Conservation (phyloP, 305 asterid species). For the Solanum hybrid region DNA sequence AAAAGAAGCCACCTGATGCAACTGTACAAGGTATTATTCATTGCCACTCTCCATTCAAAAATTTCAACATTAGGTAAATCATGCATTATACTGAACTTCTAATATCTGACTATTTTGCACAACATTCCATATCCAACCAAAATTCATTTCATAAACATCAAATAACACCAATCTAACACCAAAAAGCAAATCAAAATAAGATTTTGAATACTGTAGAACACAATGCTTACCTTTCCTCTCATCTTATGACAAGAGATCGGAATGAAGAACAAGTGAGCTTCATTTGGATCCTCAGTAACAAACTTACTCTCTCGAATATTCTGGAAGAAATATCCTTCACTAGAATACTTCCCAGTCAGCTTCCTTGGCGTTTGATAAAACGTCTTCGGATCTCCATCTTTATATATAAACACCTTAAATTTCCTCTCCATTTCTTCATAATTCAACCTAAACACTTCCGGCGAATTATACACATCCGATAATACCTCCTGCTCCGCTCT, state of each 20-base stretch:
- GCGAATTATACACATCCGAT: constrained; percentile 53
- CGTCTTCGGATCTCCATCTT: constrained; percentile 94
- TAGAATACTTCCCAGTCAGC: constrained; percentile 87
- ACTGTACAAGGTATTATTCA: not conserved
- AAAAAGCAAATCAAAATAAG: not conserved
- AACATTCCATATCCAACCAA: not conserved
- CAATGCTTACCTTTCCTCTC: constrained; percentile 77
- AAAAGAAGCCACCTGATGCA: not conserved
- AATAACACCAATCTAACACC: not conserved
- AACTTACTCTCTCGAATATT: constrained; percentile 78
- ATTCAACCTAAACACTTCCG: constrained; percentile 58
- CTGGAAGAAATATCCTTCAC: constrained; percentile 91
- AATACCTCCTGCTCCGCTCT: constrained; percentile 3
- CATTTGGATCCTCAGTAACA: constrained; percentile 70
- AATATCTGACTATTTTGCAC: not conserved
- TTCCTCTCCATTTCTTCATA: constrained; percentile 67
- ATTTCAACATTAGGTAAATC: not conserved
- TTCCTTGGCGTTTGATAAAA: constrained; percentile 91
- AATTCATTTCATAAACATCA: not conserved
- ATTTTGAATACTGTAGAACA: not conserved
- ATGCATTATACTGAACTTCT: not conserved
- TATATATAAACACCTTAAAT: constrained; percentile 78
- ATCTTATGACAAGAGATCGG: constrained; percentile 97
- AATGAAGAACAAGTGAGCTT: constrained; percentile 87
- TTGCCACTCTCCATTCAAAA: not conserved